Evolutionary conservation across 805 yeast genomes (phyloP), one percentile per base, ranked within the genome.

Genomic region (Candida silvicultrix): DNA sequence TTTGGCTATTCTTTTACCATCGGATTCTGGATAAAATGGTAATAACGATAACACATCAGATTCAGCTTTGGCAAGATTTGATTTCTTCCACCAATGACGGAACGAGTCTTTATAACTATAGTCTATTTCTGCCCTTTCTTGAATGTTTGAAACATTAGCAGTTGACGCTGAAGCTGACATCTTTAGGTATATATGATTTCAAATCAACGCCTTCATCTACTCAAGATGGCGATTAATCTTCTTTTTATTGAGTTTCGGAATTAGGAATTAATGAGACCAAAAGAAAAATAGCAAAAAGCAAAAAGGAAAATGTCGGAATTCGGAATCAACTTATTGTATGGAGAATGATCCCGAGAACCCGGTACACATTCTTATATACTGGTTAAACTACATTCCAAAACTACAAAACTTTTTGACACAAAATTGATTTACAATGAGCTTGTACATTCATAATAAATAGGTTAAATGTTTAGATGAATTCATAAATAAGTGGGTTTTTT

Each of bases 11-110:
- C 85, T 66, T 5, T 65, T 70, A 4, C 72, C 72, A 45, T 80
- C 80, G 0, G 77, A 62, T 11, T 68, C 67, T 2, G 85, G 85
- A 51, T 66, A 80, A 57, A 78, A 82, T 1, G 89, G 83, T 18
- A 85, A 65, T 2, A 67, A 59, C 15, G 81, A 72, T 19, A 88
- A 67, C 9, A 89, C 70, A 6, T 68, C 67, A 18, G 66, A 58
- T 54, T 81, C 80, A n/a, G 76, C 66, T 23, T 59, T 49, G 3
- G 50, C 60, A 23, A 71, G 56, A 9, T 64, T 53, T 6, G 62
- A 55, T 15, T 70, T 63, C 9, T 54, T 48, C 58, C 64, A 59
- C 80, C 80, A 75, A 50, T 75, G 77, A 40, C 55, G 49, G 43
- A 64, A 62, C 3, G 78, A 67, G 11, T 68, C 70, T 11, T 53